A percentile compares a stretch with the other conserved stretches of the same genome.
Evolutionary conservation across 1,284 basidiomycete species (phyloP).

Genomic region (Ceraceosorus guamensis): DNA sequence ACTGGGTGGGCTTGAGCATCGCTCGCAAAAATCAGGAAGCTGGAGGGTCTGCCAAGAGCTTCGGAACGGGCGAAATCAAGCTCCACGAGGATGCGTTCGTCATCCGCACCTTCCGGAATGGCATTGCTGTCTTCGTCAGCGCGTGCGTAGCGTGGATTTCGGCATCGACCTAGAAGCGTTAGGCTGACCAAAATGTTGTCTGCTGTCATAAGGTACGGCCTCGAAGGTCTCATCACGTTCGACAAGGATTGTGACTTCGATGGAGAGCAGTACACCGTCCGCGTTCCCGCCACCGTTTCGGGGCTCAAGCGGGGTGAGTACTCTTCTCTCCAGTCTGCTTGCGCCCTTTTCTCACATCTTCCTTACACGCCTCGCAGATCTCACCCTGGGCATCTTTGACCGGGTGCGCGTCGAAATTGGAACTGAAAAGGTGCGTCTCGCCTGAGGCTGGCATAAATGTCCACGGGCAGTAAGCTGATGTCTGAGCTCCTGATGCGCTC

Average conservation of each 20-base stretch:
- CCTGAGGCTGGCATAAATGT: not conserved
- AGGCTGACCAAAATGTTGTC: not conserved
- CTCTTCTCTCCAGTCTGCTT: too few species aligned
- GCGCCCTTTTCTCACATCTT: too few species aligned
- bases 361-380: too few species aligned
- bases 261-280: conserved; percentile 79
- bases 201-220: conserved; percentile 68
- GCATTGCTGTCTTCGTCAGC: conserved; percentile 87
- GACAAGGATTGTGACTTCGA: conserved; percentile 81
- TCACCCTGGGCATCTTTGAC: conserved; percentile 64
- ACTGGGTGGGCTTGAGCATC: conserved; percentile 88
- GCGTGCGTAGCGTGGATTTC: conserved; percentile 62
- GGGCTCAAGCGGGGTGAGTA: conserved; percentile 12
- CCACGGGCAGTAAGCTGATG: not conserved
- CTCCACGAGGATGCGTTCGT: conserved; percentile 64
- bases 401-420: conserved; percentile 80
- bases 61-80: conserved; percentile 36
- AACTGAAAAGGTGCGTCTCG: conserved; percentile 64
- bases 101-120: conserved; percentile 88
- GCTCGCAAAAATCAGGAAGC: conserved; percentile 53
- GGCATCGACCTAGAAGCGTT: not conserved
- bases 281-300: conserved; percentile 55
- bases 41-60: conserved; percentile 54
- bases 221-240: conserved; percentile 90
- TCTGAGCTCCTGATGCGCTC: not conserved